Evolutionary conservation across 2,329 filamentous ascomycete genomes (phyloP).

Genomic region (Orbilia blumenaviensis): DNA sequence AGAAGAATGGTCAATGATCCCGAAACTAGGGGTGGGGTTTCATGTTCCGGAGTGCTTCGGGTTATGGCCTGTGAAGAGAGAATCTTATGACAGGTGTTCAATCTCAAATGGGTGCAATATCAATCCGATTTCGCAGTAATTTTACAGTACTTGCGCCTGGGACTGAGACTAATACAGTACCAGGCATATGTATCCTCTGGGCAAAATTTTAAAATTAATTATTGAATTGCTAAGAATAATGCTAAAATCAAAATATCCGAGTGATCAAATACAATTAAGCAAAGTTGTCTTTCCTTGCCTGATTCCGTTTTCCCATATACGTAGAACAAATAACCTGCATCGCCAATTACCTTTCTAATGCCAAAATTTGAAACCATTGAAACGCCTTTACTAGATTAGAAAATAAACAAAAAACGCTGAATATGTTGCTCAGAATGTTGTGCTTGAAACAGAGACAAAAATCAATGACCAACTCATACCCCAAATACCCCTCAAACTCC

Average conservation of each 20-base stretch:
- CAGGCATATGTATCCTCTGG: too few relatives aligned
- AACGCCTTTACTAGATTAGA: slow-evolving; percentile 18
- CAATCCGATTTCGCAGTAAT: neutral
- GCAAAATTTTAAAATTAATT: too few relatives aligned
- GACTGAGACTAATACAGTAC: too few relatives aligned
- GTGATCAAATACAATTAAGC: neutral
- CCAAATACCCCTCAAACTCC: neutral
- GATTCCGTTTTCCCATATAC: slow-evolving; percentile 19
- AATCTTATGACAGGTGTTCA: slow-evolving; percentile 5
- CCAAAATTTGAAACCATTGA: slow-evolving; percentile 14
- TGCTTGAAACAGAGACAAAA: slow-evolving; percentile 7
- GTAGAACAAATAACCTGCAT: neutral
- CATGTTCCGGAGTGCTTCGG: slow-evolving; percentile 11
- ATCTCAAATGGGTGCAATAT: neutral
- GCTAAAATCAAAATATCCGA: neutral
- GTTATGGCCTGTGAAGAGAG: neutral
- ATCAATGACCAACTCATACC: slow-evolving; percentile 4
- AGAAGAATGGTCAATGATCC: neutral
- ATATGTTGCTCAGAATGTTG: slow-evolving; percentile 2
- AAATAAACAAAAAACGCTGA: neutral
- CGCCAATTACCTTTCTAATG: slow-evolving; percentile 19
- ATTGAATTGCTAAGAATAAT: neutral
- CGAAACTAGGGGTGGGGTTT: neutral
- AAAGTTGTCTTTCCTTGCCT: neutral
- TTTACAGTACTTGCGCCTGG: neutral